These are phyloP conservation scores for Adansonia rubrostipa DNA, from an alignment of 441 rosid species.

Conservation along the genomic window DNA sequence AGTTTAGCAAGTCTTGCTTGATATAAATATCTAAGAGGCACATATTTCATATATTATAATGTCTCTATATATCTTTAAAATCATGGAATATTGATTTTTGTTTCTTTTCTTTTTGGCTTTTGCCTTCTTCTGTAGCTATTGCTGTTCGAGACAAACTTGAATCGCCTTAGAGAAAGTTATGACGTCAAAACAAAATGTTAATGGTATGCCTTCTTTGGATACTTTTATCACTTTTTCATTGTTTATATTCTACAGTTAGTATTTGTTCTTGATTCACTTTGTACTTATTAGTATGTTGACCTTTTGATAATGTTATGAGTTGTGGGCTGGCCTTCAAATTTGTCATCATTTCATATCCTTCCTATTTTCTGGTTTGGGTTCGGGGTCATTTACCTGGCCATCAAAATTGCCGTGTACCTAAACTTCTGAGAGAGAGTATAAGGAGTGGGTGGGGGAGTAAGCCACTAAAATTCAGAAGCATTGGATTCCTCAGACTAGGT, in stretches of 20 bases:
- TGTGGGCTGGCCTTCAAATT: neutral
- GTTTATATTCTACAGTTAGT: slow-evolving; percentile 5
- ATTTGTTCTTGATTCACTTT: neutral
- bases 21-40: slow-evolving; percentile 1
- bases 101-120: neutral
- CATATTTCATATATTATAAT: neutral
- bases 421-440: slow-evolving; percentile 6
- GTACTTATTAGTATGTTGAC: neutral
- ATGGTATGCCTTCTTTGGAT: slow-evolving; percentile 55
- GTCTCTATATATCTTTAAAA: neutral
- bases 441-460: neutral
- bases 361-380: neutral
- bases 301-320: neutral
- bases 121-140: slow-evolving; percentile 52
- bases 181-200: slow-evolving; percentile 88
- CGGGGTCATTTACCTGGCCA: neutral
- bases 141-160: slow-evolving; percentile 87
- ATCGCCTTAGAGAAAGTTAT: slow-evolving; percentile 87
- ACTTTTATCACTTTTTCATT: slow-evolving; percentile 17
- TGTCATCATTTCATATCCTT: neutral
- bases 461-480: slow-evolving; percentile 10
- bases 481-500: neutral
- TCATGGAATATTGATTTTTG: slow-evolving; percentile 9
- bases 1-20: slow-evolving; percentile 5
- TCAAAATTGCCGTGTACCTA: neutral